Conservation (phyloP, 202 grass and related monocot species). For the Miscanthus sacchariflorus region DNA sequence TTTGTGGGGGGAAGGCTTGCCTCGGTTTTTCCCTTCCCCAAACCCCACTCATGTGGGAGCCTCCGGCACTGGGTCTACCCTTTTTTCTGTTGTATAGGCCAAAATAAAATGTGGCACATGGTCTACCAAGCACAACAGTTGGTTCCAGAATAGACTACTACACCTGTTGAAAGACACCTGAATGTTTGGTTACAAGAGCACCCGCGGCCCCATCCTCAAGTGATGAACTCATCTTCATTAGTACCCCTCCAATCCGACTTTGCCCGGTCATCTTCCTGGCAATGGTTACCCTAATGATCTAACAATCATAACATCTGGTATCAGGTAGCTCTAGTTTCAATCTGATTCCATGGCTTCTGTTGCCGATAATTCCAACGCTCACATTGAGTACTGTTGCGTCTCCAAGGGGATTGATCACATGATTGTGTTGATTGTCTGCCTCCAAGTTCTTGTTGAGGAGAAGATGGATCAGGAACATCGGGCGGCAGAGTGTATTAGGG, state of each 20-base stretch:
- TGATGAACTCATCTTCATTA: too few species aligned
- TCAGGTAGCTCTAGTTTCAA: too few species aligned
- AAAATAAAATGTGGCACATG: conserved; percentile 23
- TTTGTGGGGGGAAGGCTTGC: too few species aligned
- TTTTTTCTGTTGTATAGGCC: neutral
- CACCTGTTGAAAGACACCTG: conserved; percentile 42
- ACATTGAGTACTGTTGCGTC: neutral
- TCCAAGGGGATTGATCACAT: neutral
- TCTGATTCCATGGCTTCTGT: too few species aligned
- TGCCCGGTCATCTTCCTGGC: too few species aligned
- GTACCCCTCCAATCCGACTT: too few species aligned
- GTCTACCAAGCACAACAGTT: conserved; percentile 2
- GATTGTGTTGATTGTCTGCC: neutral
- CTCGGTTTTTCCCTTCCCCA: too few species aligned
- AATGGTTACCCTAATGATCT: neutral
- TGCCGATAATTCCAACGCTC: neutral
- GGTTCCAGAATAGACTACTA: neutral
- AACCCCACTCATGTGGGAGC: too few species aligned
- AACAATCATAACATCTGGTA: too few species aligned
- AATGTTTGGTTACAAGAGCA: neutral
- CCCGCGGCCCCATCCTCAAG: neutral
- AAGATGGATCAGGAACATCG: too few species aligned
- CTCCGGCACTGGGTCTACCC: too few species aligned
- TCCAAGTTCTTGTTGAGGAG: neutral
- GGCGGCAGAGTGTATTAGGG: too few species aligned